These are phyloP conservation scores for Hanseniaspora sp. DNA, from an alignment of 1,139 yeast species.

Conservation along the genomic window DNA sequence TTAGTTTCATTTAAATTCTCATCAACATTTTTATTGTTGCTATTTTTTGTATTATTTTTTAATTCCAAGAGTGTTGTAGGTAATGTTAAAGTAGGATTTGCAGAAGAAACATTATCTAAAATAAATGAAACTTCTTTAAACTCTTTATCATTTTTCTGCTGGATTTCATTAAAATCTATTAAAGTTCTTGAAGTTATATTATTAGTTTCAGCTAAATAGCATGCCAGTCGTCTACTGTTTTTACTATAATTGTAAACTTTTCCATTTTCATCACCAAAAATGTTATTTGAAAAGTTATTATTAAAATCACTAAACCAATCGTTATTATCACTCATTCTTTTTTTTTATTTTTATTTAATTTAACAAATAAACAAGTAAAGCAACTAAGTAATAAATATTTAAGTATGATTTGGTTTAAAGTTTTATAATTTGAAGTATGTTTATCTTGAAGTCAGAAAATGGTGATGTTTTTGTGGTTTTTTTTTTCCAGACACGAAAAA, in stretches of 20 bases:
- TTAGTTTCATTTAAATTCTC: no score
- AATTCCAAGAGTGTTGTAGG: background rate
- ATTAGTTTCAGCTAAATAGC: background rate
- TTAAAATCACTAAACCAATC: background rate
- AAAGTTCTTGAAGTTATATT: slow-evolving; percentile 2
- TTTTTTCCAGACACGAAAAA: no score
- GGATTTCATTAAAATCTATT: slow-evolving; percentile 1
- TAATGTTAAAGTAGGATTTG: background rate
- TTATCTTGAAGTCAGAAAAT: background rate
- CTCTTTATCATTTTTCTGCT: background rate
- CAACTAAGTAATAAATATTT: background rate
- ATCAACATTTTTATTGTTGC: background rate
- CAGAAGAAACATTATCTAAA: background rate
- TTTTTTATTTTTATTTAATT: no score
- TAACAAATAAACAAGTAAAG: background rate
- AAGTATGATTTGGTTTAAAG: no score
- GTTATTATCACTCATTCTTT: background rate
- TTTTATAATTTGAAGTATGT: no score
- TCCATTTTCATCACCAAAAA: background rate
- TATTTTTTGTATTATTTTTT: background rate
- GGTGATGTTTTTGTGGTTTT: no score
- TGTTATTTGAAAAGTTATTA: background rate
- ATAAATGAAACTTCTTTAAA: background rate
- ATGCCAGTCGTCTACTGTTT: background rate
- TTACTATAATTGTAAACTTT: background rate